Conservation (phyloP, 2,329 filamentous ascomycete species). For the Penicillium glabrum region DNA sequence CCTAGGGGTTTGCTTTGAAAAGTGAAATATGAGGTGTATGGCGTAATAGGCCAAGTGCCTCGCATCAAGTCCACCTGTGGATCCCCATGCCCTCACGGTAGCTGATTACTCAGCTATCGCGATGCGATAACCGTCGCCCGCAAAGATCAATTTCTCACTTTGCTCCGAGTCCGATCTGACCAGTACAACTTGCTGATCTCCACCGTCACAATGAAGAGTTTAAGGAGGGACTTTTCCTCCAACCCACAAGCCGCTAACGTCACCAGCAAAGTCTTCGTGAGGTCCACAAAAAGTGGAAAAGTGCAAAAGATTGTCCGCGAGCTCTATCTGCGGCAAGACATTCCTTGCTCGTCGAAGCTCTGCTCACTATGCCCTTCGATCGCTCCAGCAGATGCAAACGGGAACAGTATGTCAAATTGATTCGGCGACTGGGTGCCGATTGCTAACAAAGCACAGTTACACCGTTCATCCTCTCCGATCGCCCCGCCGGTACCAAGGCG, state of each 20-base stretch:
- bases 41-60: not conserved
- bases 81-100: slow-evolving; percentile 1
- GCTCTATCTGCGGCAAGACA: slow-evolving; percentile 92
- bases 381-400: slow-evolving; percentile 76
- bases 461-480: slow-evolving; percentile 85
- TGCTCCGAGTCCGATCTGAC: slow-evolving; percentile 3
- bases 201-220: slow-evolving; percentile 56
- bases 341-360: slow-evolving; percentile 91
- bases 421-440: not conserved
- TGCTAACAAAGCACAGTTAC: slow-evolving; percentile 54
- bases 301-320: slow-evolving; percentile 98
- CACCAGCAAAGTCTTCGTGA: slow-evolving; percentile 92
- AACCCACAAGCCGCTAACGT: slow-evolving; percentile 68
- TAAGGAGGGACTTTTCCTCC: slow-evolving; percentile 57
- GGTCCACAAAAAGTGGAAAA: slow-evolving; percentile 92
- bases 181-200: slow-evolving; percentile 9
- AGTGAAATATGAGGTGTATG: not conserved
- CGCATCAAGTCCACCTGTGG: not conserved
- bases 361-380: slow-evolving; percentile 73
- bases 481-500: slow-evolving; percentile 76
- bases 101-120: slow-evolving; percentile 24
- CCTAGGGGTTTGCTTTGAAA: not conserved
- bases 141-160: slow-evolving; percentile 21
- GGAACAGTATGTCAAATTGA: slow-evolving; percentile 58
- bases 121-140: slow-evolving; percentile 24